Conservation (phyloP, 1,284 basidiomycete genomes). For the Leccinum laetum region DNA sequence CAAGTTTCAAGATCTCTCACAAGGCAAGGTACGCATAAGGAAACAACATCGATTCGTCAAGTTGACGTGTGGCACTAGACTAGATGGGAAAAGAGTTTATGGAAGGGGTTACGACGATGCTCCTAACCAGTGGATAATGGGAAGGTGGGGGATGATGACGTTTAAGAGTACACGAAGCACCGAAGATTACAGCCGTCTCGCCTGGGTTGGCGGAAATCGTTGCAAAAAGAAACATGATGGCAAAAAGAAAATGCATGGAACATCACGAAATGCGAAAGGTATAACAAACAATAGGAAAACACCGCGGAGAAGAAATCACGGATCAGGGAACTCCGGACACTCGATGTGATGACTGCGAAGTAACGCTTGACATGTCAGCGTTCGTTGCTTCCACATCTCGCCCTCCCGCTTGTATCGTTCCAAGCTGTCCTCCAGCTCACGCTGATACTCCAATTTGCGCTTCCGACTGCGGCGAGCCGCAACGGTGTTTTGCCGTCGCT, state of each 20-base stretch:
- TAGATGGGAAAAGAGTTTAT: conserved; percentile 3
- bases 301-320: conserved; percentile 22
- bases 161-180: conserved; percentile 41
- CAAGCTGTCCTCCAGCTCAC: conserved; percentile 55
- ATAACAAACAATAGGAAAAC: conserved; percentile 14
- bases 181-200: conserved; percentile 38
- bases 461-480: conserved; percentile 75
- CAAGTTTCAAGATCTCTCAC: neutral
- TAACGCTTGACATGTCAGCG: conserved; percentile 46
- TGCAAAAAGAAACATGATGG: conserved; percentile 1
- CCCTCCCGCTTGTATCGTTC: conserved; percentile 48
- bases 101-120: conserved; percentile 47
- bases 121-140: conserved; percentile 42
- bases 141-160: conserved; percentile 29
- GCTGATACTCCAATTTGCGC: conserved; percentile 75
- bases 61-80: neutral
- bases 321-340: conserved; percentile 41
- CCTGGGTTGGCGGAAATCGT: conserved; percentile 14
- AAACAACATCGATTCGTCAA: neutral
- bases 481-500: conserved; percentile 79
- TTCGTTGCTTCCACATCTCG: conserved; percentile 58
- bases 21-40: conserved; percentile 1
- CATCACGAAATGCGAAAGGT: conserved; percentile 9
- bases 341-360: conserved; percentile 47
- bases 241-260: conserved; percentile 11